Evolutionary conservation across 2,329 filamentous ascomycete genomes (phyloP), one percentile per base, ranked within the genome.

Genomic region (Pyricularia grisea): DNA sequence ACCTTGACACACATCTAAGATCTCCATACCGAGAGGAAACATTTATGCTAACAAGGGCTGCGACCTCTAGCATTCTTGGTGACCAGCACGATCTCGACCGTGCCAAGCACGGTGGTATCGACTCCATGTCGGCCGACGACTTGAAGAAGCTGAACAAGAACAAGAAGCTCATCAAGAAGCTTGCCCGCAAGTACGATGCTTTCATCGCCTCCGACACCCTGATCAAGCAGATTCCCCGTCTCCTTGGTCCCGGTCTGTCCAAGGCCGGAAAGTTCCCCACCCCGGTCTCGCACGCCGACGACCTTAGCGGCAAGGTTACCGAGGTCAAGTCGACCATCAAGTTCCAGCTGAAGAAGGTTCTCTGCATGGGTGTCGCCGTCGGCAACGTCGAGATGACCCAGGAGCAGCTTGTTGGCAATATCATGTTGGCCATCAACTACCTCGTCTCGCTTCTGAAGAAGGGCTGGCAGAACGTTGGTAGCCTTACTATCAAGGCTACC

Each of bases 121-220:
- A 99, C 81, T 93, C 94, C 86, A 98, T 98, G 95, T 97, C 92
- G 79, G 85, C 92, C 75, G 95, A 99, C 79, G 95, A 99, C 85
- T 86, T 99, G 86, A 99, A 99, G 92, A 99, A 99, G 92, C 93
- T 99, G 77, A 99, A 99, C 92, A 99, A 99, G 93, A 99, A 99
- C 93, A 98, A 99, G 92, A 99, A 99, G 92, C 91, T 98, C 80
- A 97, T 99, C 91, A 99, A 99, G 93, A 99, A 99, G 92, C 92
- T 99, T 76, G 95, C 95, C 74, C 93, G 94, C 90, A 99, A 99
- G 89, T 98, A 99, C 90, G 95, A 99, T 84, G 95, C 95, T 77
- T 99, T 99, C 87, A 85, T 99, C 81, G 92, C 95, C 82, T 98
- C 94, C 81, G 95, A 99, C 81, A 87, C 91, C 79, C 87, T 99